Conservation (phyloP, 2,329 filamentous ascomycete species). For the Alternaria postmessia region DNA sequence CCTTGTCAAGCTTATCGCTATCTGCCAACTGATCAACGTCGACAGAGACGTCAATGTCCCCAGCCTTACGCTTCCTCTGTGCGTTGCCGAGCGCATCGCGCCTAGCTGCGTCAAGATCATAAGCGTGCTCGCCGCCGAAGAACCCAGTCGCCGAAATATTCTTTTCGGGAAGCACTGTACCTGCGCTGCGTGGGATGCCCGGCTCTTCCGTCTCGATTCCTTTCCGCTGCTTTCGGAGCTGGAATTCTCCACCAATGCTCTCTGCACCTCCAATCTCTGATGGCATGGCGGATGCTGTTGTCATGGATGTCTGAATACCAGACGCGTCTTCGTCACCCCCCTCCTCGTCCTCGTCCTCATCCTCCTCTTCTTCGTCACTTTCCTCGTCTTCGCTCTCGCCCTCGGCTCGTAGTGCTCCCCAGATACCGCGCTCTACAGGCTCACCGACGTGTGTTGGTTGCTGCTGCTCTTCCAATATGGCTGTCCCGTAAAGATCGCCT, state of each 20-base stretch:
- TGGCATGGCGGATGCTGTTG: slow-evolving; percentile 79
- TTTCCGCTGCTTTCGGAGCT: slow-evolving; percentile 80
- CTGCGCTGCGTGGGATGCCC: slow-evolving; percentile 75
- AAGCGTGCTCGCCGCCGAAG: slow-evolving; percentile 93
- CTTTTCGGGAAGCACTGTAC: slow-evolving; percentile 88
- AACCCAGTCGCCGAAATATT: slow-evolving; percentile 88
- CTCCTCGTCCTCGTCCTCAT: slow-evolving; percentile 75
- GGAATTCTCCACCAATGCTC: slow-evolving; percentile 84
- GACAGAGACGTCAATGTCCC: slow-evolving; percentile 91
- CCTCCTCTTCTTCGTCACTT: slow-evolving; percentile 65
- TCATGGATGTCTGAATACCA: slow-evolving; percentile 75
- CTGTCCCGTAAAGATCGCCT: slow-evolving; percentile 90
- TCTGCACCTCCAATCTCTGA: slow-evolving; percentile 80
- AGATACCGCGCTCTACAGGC: slow-evolving; percentile 84
- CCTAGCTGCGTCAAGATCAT: slow-evolving; percentile 75
- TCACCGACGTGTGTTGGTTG: slow-evolving; percentile 68
- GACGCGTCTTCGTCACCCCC: slow-evolving; percentile 62
- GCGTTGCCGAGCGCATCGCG: slow-evolving; percentile 77
- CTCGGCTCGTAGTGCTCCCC: slow-evolving; percentile 88
- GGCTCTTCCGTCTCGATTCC: slow-evolving; percentile 90
- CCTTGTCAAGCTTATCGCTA: slow-evolving; percentile 81
- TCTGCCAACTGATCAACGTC: slow-evolving; percentile 81
- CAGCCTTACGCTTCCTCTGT: slow-evolving; percentile 86
- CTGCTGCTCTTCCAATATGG: slow-evolving; percentile 67
- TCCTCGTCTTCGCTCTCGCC: slow-evolving; percentile 75